Conservation (phyloP, 2,329 filamentous ascomycete genomes). For the Dothiorella sarmentorum region DNA sequence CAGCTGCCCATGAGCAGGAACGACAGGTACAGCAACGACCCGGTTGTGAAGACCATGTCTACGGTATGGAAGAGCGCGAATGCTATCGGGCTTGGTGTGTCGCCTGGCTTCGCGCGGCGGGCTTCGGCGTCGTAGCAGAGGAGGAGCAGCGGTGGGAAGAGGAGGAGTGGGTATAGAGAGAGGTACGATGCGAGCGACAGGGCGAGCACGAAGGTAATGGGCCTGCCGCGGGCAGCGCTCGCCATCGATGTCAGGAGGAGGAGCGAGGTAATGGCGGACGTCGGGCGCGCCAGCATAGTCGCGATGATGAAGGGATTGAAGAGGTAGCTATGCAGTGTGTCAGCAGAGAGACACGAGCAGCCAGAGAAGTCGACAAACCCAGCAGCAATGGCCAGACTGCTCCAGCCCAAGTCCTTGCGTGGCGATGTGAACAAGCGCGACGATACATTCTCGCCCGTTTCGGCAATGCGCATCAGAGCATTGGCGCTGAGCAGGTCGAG, state of each 20-base stretch:
- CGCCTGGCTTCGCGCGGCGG: slow-evolving; percentile 27
- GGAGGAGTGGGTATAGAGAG: slow-evolving; percentile 83
- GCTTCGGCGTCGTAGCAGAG: slow-evolving; percentile 68
- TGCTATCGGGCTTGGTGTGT: slow-evolving; percentile 26
- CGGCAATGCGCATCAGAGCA: slow-evolving; percentile 73
- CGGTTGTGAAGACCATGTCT: slow-evolving; percentile 55
- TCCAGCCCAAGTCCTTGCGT: slow-evolving; percentile 71
- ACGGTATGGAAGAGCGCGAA: slow-evolving; percentile 57
- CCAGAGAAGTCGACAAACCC: slow-evolving; percentile 50
- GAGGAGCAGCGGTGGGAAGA: slow-evolving; percentile 77
- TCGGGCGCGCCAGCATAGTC: slow-evolving; percentile 85
- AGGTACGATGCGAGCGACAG: slow-evolving; percentile 85
- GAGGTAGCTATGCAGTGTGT: slow-evolving; percentile 62
- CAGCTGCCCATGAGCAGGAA: slow-evolving; percentile 74
- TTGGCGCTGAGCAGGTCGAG: slow-evolving; percentile 80
- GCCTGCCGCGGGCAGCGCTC: slow-evolving; percentile 71
- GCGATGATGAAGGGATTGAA: slow-evolving; percentile 94
- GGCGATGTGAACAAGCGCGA: slow-evolving; percentile 76
- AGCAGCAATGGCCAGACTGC: slow-evolving; percentile 71
- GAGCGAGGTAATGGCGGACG: slow-evolving; percentile 82
- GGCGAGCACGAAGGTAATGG: slow-evolving; percentile 73
- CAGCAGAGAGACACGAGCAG: neutral
- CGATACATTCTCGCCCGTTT: slow-evolving; percentile 73
- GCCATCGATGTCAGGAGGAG: slow-evolving; percentile 81
- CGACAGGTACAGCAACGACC: slow-evolving; percentile 66